Base-by-base conservation (phyloP, 2,329 filamentous ascomycete species). In the Stagonosporopsis rhizophila region DNA sequence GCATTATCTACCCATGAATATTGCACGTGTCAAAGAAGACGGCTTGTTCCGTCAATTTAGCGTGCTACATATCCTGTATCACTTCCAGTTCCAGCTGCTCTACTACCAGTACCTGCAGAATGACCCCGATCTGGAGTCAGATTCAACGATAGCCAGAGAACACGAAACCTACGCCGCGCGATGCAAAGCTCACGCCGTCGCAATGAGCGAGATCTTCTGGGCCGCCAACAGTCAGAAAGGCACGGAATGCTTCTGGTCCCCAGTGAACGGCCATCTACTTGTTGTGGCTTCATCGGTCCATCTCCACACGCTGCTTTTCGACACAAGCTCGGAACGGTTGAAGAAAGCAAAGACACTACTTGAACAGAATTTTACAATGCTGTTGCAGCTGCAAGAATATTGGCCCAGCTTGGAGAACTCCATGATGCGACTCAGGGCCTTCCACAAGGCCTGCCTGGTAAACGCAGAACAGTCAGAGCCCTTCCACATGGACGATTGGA, bases 91-190 rank as follows among this genome's bases (percentile, higher is more conserved):
- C 28, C 51, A 48, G 32, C 30, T 54, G 5, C 38, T 54, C 17
- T 54, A 54, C 23, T 54, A 54, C 23, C 51, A 54, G 15, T 42
- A 54, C 19, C 23, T 54, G 38, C 51, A 54, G 38, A 38, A 17
- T 11, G 51, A 54, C 19, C 8, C 19, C 17, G 32, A 48, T 7
- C 15, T 45, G 22, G 44, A 54, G 8, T 15, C 30, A n/a, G 38
- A 44, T 8, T 42, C 44, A 17, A 37, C 38, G 25, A 32, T 20
- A 23, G 44, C 17, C 11, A 22, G 17, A 44, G 28, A 48, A 17
- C 44, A 37, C 8, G 38, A 44, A n/a, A 38, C 30, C 5, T 48
- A 48, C 15, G 38, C 38, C n/a, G 30, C 51, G 7, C 38, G 19
- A n/a, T 54, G 51, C 30, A 54, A 54, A n/a, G 44, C 38, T 22